Conservation (phyloP, 106 monocot species). For the Hemerocallis citrina region DNA sequence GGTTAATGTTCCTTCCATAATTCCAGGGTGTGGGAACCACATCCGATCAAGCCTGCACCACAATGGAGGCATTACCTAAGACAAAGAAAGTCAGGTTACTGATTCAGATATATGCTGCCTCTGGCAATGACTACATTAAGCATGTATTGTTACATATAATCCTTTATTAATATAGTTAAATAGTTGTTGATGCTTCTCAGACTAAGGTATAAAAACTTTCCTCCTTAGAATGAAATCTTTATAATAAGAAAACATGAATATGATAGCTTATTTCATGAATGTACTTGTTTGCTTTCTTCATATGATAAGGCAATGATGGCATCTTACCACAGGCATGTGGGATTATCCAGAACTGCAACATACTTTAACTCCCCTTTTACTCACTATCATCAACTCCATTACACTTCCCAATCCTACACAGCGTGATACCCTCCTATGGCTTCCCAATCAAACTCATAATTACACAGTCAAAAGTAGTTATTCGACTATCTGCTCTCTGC, state of each 20-base stretch:
- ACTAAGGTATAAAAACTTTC: not conserved
- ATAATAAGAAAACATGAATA: not conserved
- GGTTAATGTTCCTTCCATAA: slow-evolving; percentile 76
- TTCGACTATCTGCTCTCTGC: too few species aligned
- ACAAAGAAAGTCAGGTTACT: slow-evolving; percentile 18
- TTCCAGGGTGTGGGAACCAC: slow-evolving; percentile 94
- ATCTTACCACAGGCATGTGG: too few species aligned
- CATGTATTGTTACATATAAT: not conserved
- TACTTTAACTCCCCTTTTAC: too few species aligned
- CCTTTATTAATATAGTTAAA: not conserved
- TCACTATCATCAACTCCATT: too few species aligned
- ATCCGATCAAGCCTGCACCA: slow-evolving; percentile 98
- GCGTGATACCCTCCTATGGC: too few species aligned
- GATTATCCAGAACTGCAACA: too few species aligned
- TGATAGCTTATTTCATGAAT: not conserved
- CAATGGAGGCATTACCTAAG: slow-evolving; percentile 95
- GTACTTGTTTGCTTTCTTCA: not conserved
- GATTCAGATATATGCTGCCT: not conserved
- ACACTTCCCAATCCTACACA: too few species aligned
- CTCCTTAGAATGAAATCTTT: not conserved
- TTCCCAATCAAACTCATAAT: too few species aligned
- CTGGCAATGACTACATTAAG: not conserved
- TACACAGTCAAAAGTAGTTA: too few species aligned
- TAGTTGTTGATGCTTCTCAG: not conserved
- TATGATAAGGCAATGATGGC: too few species aligned